Evolutionary conservation across 2,329 filamentous ascomycete species (phyloP).

Genomic region (Grosmannia penicillata): DNA sequence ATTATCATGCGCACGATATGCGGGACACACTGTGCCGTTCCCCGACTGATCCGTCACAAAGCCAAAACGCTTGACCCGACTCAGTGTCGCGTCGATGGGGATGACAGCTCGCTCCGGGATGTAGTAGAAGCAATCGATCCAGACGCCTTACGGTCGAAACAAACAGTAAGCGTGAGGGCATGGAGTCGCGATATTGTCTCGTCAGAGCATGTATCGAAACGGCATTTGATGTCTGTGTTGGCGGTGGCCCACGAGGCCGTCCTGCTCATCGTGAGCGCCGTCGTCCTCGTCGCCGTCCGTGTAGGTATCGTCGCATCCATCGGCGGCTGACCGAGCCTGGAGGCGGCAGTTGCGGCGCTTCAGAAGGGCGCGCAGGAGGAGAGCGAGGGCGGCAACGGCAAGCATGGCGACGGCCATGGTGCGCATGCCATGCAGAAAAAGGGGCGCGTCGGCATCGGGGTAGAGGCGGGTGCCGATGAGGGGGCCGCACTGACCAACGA

Average conservation of each 20-base stretch:
- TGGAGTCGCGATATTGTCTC: not conserved
- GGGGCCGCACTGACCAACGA: constrained; percentile 69
- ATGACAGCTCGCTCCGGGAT: no score
- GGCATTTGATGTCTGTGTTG: not conserved
- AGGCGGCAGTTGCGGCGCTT: constrained; percentile 32
- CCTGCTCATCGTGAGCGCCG: constrained; percentile 1
- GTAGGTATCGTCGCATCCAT: constrained; percentile 19
- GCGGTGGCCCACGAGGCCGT: not conserved
- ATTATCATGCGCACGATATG: no score
- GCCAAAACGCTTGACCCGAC: no score
- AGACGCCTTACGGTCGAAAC: no score
- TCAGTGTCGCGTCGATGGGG: no score
- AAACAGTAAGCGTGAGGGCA: not conserved
- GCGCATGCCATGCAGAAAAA: constrained; percentile 47
- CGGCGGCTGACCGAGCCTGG: constrained; percentile 16
- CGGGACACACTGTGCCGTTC: no score
- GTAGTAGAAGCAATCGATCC: no score
- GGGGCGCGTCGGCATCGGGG: constrained; percentile 43
- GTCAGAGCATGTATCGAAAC: constrained; percentile 3
- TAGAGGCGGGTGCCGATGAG: constrained; percentile 54
- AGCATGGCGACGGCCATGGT: constrained; percentile 49
- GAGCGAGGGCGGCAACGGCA: constrained; percentile 40
- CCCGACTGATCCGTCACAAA: no score
- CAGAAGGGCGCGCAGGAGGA: constrained; percentile 38
- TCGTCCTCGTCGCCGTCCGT: constrained; percentile 13